Evolutionary conservation across 108 stramenopile species (phyloP), one percentile per base, ranked within the genome.

Genomic region (Parietichytrium sp.): DNA sequence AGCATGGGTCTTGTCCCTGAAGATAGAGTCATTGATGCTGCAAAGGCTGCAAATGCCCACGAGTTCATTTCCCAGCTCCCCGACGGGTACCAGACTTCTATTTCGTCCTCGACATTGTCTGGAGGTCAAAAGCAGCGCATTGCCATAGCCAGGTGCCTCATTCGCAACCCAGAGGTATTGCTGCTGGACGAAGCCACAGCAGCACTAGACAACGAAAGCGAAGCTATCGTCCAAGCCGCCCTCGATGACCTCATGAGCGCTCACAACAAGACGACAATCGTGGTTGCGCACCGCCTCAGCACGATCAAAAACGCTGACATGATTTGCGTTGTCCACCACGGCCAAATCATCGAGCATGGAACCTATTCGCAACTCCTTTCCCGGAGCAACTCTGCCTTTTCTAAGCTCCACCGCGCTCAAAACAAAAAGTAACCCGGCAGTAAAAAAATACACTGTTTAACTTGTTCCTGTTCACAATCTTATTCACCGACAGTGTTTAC

Each of bases 101-200:
- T 95, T 7, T 96, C 97, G 20, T 42, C 61, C 16, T 47, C 51
- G n/a, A 33, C 79, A 27, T 48, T 80, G 18, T 25, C 31, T 1
- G 82, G 61, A 7, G 77, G 85, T 3, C 81, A 85, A 54, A 78
- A 81, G 18, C 81, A 84, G 84, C 86, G 87, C n/a, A 84, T 88
- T 3, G 51, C 79, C 3, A 49, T 87, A 10, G 87, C 85, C 23
- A 84, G 88, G 48, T 87, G 86, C 25, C 87, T 87, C 42, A 90
- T 98, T 8, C 90, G 91, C 78, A 84, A 94, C 82, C 91, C 96
- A 26, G 88, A 88, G 4, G 88, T 93, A 33, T 55, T 93, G 13
- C 84, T 96, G 36, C 85, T 96, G 23, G 95, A 94, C 82, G 96
- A 97, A 85, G 94, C 96, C 6, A 87, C 89, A 13, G 90, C 36